Percentiles rank a stretch among this genome's conserved stretches.
Evolutionary conservation across 345 rosid genomes (phyloP).

Genomic region (Gossypioides kirkii): DNA sequence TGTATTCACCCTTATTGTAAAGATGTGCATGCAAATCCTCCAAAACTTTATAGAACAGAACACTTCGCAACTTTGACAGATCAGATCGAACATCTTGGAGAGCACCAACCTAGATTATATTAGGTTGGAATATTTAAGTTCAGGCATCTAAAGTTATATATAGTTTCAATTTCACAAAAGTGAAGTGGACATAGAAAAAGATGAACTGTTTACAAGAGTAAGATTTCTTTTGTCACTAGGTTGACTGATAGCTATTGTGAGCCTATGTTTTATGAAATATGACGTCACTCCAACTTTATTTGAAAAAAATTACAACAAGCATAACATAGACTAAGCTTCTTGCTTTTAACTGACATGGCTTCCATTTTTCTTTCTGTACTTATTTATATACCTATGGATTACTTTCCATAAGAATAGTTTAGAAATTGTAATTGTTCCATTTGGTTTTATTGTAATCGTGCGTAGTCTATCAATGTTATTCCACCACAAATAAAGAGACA

Average conservation of each 20-base stretch:
- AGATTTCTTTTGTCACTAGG: background rate
- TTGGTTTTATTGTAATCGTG: conserved; percentile 1
- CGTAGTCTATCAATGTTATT: background rate
- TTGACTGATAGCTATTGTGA: background rate
- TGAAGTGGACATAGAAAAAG: background rate
- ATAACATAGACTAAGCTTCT: background rate
- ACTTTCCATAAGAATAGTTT: background rate
- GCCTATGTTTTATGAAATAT: conserved; percentile 1
- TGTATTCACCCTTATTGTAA: conserved; percentile 92
- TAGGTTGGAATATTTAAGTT: conserved; percentile 8
- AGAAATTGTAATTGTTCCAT: background rate
- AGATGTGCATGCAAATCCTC: conserved; percentile 98
- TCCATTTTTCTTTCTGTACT: background rate
- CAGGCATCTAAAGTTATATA: conserved; percentile 15
- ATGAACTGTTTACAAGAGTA: background rate
- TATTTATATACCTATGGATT: background rate
- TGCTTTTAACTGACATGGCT: background rate
- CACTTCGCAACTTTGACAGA: conserved; percentile 80
- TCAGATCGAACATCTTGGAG: conserved; percentile 99
- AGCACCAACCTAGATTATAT: conserved; percentile 75
- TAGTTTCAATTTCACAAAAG: conserved; percentile 2
- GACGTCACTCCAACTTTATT: background rate
- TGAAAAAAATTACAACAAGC: background rate
- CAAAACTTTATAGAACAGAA: conserved; percentile 73
- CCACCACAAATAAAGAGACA: background rate